These are phyloP conservation scores for Acorus gramineus DNA, from an alignment of 106 monocot genomes.

Conservation along the genomic window DNA sequence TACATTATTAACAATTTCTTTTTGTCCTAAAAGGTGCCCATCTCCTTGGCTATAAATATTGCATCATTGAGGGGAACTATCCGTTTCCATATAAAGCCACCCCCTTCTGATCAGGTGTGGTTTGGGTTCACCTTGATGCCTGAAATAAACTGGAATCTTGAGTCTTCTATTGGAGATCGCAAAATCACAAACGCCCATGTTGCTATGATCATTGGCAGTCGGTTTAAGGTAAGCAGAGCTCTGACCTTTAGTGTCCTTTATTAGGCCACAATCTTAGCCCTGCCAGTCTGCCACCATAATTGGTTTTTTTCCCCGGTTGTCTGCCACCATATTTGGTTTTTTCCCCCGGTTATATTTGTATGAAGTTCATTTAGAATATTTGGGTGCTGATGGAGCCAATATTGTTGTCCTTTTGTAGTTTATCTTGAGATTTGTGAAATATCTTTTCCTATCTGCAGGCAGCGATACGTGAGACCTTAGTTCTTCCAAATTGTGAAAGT, in stretches of 20 bases:
- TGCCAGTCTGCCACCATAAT: too few species aligned
- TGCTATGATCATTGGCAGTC: slow-evolving; percentile 57
- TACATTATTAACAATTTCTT: not conserved
- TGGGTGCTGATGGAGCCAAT: not conserved
- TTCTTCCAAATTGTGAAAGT: slow-evolving; percentile 82
- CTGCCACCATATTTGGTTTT: not conserved
- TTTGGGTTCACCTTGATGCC: slow-evolving; percentile 83
- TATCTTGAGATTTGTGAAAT: too few species aligned
- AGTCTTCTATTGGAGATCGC: slow-evolving; percentile 73
- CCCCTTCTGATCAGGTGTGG: slow-evolving; percentile 94
- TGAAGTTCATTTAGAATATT: not conserved
- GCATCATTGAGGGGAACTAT: slow-evolving; percentile 67
- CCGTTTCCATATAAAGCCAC: slow-evolving; percentile 66
- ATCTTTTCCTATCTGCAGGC: slow-evolving; percentile 20
- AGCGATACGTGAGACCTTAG: slow-evolving; percentile 62
- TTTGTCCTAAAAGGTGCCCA: slow-evolving; percentile 47
- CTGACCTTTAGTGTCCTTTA: too few species aligned
- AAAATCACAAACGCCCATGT: slow-evolving; percentile 63
- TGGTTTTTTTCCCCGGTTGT: not conserved
- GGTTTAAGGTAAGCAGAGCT: slow-evolving; percentile 58
- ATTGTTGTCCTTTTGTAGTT: slow-evolving; percentile 2
- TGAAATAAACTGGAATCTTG: slow-evolving; percentile 71
- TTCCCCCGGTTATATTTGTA: not conserved
- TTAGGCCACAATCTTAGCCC: too few species aligned
- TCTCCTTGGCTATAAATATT: slow-evolving; percentile 62